phyloP scores from a whole-genome alignment of 78 protist species.

The Diacronema lutheri region DNA sequence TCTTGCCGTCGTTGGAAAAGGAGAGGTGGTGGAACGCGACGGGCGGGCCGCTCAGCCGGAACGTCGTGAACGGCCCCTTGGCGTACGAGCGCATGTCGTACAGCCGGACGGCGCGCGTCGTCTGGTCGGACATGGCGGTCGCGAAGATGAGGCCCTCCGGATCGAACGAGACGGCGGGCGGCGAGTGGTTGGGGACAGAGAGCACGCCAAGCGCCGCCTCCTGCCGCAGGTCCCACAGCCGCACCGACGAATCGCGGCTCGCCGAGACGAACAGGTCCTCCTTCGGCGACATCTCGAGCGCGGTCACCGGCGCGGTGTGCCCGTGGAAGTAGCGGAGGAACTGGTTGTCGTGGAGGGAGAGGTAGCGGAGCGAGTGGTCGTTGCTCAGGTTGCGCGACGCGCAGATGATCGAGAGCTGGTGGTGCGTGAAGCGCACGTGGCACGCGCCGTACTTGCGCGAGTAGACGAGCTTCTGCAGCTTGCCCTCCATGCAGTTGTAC shows the following conservation, averaged over 20 bases:
- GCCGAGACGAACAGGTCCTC: constrained; percentile 21
- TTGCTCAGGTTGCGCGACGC: neutral
- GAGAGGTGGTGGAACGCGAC: neutral
- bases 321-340: constrained; percentile 26
- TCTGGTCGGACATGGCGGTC: neutral
- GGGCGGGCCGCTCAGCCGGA: neutral
- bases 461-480: neutral
- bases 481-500: neutral
- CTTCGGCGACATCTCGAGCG: neutral
- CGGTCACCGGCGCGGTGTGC: neutral
- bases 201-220: neutral
- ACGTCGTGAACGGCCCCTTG: neutral
- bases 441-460: neutral
- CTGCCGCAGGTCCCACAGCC: constrained; percentile 22
- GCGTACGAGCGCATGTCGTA: neutral
- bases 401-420: neutral
- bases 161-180: neutral
- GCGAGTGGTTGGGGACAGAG: neutral
- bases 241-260: neutral
- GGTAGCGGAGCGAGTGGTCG: constrained; percentile 22
- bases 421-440: constrained; percentile 25
- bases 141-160: constrained; percentile 1
- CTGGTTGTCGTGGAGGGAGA: constrained; percentile 33
- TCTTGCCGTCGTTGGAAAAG: neutral
- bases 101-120: neutral